Conservation (phyloP, 495 filamentous ascomycete genomes). For the Penicillium salamii region DNA sequence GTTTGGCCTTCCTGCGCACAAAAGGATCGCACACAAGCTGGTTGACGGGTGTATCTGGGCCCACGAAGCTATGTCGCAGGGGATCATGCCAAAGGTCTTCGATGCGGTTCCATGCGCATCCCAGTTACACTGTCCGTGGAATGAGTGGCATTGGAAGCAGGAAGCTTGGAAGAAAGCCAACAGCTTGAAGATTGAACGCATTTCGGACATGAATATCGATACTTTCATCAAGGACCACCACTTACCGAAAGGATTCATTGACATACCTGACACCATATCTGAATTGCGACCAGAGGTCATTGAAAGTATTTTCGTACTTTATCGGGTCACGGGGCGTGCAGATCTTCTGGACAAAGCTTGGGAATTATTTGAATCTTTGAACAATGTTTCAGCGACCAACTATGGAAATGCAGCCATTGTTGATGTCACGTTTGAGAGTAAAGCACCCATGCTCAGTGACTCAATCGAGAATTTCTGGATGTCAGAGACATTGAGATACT, state of each 20-base stretch:
- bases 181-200: conserved; percentile 2
- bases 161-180: conserved; percentile 22
- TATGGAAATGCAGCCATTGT: conserved; percentile 47
- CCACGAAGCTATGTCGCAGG: conserved; percentile 45
- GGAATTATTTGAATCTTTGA: conserved; percentile 59
- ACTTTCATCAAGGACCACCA: conserved; percentile 25
- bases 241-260: conserved; percentile 34
- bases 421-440: conserved; percentile 33
- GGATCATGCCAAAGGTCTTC: conserved; percentile 47
- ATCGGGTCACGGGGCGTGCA: conserved; percentile 58
- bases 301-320: conserved; percentile 61
- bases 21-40: conserved; percentile 67
- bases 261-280: conserved; percentile 35
- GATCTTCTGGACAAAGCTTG: conserved; percentile 58
- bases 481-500: conserved; percentile 70
- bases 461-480: conserved; percentile 57
- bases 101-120: conserved; percentile 34
- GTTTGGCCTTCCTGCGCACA: conserved; percentile 62
- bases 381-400: conserved; percentile 45
- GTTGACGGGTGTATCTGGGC: conserved; percentile 85
- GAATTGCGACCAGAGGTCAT: conserved; percentile 54
- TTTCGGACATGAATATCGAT: conserved; percentile 9
- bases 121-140: conserved; percentile 34
- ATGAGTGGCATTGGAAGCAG: conserved; percentile 32
- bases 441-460: conserved; percentile 25